Evolutionary conservation across 352 stramenopile genomes (phyloP).

Genomic region (Phytophthora quininea): DNA sequence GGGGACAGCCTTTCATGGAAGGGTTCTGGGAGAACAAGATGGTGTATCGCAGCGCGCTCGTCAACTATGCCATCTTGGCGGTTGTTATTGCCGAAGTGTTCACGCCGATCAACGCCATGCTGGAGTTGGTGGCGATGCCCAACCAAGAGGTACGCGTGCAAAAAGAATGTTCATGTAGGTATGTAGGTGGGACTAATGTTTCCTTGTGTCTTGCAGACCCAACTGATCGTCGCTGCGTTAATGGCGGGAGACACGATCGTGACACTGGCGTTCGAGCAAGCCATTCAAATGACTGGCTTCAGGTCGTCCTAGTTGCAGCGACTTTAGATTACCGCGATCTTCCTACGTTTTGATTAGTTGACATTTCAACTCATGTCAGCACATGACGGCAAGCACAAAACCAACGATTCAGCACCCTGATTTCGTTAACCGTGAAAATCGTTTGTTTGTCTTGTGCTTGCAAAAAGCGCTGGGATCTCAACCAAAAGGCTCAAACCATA

Average conservation of each 20-base stretch:
- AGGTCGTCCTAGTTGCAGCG: constrained; percentile 3
- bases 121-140: constrained; percentile 92
- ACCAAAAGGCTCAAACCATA: too few relatives aligned
- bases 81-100: constrained; percentile 91
- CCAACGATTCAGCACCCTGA: too few relatives aligned
- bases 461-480: too few relatives aligned
- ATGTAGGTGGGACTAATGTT: constrained; percentile 5
- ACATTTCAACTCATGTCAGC: too few relatives aligned
- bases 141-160: constrained; percentile 46
- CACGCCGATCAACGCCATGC: constrained; percentile 88
- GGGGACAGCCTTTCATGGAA: constrained; percentile 98
- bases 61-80: constrained; percentile 84
- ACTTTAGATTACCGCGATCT: too few relatives aligned
- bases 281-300: constrained; percentile 38
- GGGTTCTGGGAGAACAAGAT: constrained; percentile 95
- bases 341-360: too few relatives aligned
- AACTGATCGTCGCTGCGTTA: constrained; percentile 47
- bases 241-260: constrained; percentile 61
- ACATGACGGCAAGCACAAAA: too few relatives aligned
- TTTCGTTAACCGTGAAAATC: too few relatives aligned
- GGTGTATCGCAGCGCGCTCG: constrained; percentile 88
- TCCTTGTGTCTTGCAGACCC: constrained; percentile 40
- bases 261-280: constrained; percentile 56
- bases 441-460: too few relatives aligned
- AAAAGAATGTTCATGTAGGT: background rate